These are phyloP conservation scores for Tolypocladium inflatum DNA, from an alignment of 2,329 filamentous ascomycete genomes.

Conservation along the genomic window DNA sequence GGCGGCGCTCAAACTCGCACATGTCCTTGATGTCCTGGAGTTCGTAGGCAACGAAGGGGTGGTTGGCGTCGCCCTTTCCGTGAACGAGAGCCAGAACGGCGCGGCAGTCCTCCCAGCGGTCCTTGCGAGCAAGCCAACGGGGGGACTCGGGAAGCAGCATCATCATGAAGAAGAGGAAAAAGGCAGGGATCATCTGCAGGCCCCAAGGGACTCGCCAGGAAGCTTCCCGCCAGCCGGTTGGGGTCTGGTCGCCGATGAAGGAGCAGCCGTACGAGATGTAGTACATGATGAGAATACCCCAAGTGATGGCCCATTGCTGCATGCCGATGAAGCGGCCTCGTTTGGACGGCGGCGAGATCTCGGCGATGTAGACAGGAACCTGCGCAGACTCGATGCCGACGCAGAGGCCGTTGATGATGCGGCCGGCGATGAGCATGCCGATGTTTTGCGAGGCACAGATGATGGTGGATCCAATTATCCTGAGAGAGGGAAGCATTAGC, in stretches of 20 bases:
- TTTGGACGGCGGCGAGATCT: slow-evolving; percentile 45
- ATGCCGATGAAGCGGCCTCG: slow-evolving; percentile 60
- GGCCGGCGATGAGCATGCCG: slow-evolving; percentile 41
- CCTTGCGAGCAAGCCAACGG: slow-evolving; percentile 53
- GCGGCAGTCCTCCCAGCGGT: slow-evolving; percentile 51
- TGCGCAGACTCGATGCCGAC: slow-evolving; percentile 59
- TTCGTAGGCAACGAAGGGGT: slow-evolving; percentile 58
- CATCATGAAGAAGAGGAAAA: slow-evolving; percentile 50
- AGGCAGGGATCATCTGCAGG: slow-evolving; percentile 52
- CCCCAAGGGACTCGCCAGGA: slow-evolving; percentile 58
- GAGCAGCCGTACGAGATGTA: slow-evolving; percentile 57
- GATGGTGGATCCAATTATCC: slow-evolving; percentile 38
- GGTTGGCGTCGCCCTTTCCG: slow-evolving; percentile 53
- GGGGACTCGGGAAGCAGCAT: slow-evolving; percentile 52
- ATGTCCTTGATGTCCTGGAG: slow-evolving; percentile 64
- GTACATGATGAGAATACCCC: slow-evolving; percentile 58
- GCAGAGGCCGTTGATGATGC: slow-evolving; percentile 55
- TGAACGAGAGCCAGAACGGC: slow-evolving; percentile 48
- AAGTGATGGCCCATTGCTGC: slow-evolving; percentile 69
- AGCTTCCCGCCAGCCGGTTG: slow-evolving; percentile 30
- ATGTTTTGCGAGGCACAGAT: slow-evolving; percentile 35
- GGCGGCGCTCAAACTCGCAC: slow-evolving; percentile 62
- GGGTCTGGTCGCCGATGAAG: slow-evolving; percentile 35
- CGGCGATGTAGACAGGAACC: slow-evolving; percentile 62
- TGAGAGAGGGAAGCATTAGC: slow-evolving; percentile 9